Evolutionary conservation across 169 alveolate species (phyloP), one percentile per base, ranked within the genome.

Genomic region (Plasmodium knowlesi): DNA sequence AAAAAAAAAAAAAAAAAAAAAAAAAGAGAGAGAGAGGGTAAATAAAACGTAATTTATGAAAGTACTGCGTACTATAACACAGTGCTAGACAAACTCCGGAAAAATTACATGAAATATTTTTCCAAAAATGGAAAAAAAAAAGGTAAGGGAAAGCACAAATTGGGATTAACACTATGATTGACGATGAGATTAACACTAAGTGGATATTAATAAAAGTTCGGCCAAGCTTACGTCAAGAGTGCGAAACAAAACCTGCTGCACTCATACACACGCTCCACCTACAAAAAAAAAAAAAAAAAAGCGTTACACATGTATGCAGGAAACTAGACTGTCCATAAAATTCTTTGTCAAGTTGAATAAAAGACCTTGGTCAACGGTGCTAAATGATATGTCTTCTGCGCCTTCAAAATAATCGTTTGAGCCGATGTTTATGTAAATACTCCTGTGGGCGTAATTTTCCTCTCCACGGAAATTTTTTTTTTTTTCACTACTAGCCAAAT

Each of bases 401-500:
- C 67, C 67, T 32, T n/a, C 41, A n/a, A 76, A 28, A 76, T 70
- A 16, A 50, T 85, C 43, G 53, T 85, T 76, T 32, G 93, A 22
- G 70, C 85, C 83, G n/a, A 85, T 85, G 61, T 76, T 73, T 32
- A 85, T 76, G 53, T 25, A 76, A 73, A 85, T 32, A 41, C 93
- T 85, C 67, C 78, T 85, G 22, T 57, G 53, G 41, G 61, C 25
- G 61, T 71, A 73, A 74, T 53, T 74, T 46, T 85, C 82, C 25
- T 85, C 73, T 28, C 43, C 82, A 82, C 32, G 16, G 41, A 67
- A 67, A 25, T 9, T 67, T 25, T 67, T 67, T 6, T 67, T 67
- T 67, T 25, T 67, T 67, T 19, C 76, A 67, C 19, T 67, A 28
- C 2, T 67, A 8, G 76, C 30, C 37, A 67, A 67, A 67, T 67